Base-by-base conservation (phyloP, 306 rosid genomes). In the Albizia julibrissin region DNA sequence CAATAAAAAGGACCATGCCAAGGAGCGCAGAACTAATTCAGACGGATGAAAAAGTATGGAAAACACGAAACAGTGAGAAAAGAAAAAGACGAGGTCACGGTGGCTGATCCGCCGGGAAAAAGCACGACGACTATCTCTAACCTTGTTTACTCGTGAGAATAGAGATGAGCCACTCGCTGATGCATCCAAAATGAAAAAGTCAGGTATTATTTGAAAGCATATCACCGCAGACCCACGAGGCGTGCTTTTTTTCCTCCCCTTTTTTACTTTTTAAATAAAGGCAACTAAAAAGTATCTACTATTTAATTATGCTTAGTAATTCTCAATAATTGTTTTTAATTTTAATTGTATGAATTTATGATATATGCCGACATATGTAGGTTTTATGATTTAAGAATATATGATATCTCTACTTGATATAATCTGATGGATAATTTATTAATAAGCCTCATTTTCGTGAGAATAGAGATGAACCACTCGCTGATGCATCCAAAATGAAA, bases 81-180 rank as follows among this genome's bases (percentile, higher is more conserved):
- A 74, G 62, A 80, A 62, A 33, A 44, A 43, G 50, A 66, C 24
- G 62, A 83, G 22, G 1, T 33, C 34, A 2, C 44, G 79, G 19
- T 0, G 61, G 78, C 71, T 2, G 33, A 12, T 19, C 21, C 33
- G 6, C 8, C 19, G 19, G 19, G 10, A 21, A 71, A 52, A 2
- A 10, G 14, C 0, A 59, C 34, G 68, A 44, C 13, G 46, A 71
- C 34, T 16, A 76, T 5, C 26, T 14, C 73, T 46, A 16, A 77
- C 85, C 79, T 39, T 11, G 27, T 26, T 6, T 18, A 1, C 29
- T 0, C 40, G 34, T 61, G 14, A 77, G 37, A 27, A 26, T 3
- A 11, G 85, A 65, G 73, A 33, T 29, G 82, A 49, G 79, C 79
- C 16, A 29, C 77, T 14, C 58, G 21, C 27, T 34, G 50, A 10